These are phyloP conservation scores for Zostera marina DNA, from an alignment of 116 monocot species.

Conservation along the genomic window DNA sequence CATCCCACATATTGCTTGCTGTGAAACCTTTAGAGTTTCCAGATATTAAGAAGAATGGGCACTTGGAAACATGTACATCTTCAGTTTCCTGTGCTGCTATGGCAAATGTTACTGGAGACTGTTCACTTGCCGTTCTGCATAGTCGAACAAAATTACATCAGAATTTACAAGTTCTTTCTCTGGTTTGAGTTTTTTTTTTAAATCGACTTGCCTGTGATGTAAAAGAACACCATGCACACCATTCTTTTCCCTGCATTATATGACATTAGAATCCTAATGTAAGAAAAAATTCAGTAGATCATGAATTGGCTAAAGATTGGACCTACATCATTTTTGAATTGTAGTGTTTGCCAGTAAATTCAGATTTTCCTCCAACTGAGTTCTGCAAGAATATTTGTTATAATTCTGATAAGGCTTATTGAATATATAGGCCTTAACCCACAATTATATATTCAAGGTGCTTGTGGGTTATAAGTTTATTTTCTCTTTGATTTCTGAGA, in stretches of 20 bases:
- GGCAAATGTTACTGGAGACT: slow-evolving; percentile 74
- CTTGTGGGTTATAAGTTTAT: too few relatives aligned
- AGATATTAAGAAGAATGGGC: slow-evolving; percentile 60
- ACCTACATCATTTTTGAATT: slow-evolving; percentile 74
- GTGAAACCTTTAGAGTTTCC: slow-evolving; percentile 49
- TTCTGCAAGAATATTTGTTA: slow-evolving; percentile 51
- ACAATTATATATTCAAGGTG: too few relatives aligned
- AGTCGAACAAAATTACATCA: background rate
- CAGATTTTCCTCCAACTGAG: slow-evolving; percentile 91
- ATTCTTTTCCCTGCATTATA: slow-evolving; percentile 45
- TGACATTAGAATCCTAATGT: background rate
- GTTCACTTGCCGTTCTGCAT: slow-evolving; percentile 54
- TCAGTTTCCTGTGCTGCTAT: slow-evolving; percentile 84
- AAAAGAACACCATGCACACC: slow-evolving; percentile 81
- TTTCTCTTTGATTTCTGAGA: too few relatives aligned
- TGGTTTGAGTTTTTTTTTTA: background rate
- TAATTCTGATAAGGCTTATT: too few relatives aligned
- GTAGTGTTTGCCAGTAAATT: slow-evolving; percentile 66
- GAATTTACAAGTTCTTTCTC: background rate
- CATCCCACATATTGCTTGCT: slow-evolving; percentile 81
- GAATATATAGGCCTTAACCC: too few relatives aligned
- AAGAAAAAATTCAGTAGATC: background rate
- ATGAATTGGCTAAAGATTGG: background rate
- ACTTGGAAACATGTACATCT: slow-evolving; percentile 71
- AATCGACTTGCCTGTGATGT: slow-evolving; percentile 61